Base-by-base conservation (phyloP, 257 asterid genomes). In the Salvia miltiorrhiza region DNA sequence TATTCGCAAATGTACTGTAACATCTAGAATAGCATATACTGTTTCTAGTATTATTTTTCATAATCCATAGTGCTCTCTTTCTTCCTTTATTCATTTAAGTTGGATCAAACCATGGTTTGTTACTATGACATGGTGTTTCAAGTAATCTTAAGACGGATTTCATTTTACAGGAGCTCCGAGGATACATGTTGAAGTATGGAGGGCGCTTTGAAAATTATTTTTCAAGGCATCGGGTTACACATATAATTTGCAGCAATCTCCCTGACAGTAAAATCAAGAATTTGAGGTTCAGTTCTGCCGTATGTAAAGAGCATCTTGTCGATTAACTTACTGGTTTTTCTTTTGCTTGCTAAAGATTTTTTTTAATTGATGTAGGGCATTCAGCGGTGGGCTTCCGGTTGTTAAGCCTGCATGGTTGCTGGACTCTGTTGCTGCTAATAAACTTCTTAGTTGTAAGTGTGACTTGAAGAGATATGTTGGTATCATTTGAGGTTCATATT, bases 231-330 rank as follows among this genome's bases (percentile, higher is more conserved):
- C 80, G 79, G 35, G 99, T 93, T 10, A 93, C 96, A 52, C 99
- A 93, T 75, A 90, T 93, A 69, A 87, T 93, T 63, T 93, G 99
- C 85, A 85, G 97, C 67, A 90, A 88, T 80, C 97, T 93, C 39
- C 99, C 99, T 37, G 92, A 87, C 75, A 93, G 96, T 65, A 93
- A 93, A 92, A 80, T 90, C 74, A 90, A 90, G 87, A 93, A 90
- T 82, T 82, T 93, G 84, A 90, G 99, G 99, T 90, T 72, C 67
- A 17, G 12, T 30, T 9, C 61, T 45, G 17, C 45, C 19, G 49
- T 70, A 53, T 77, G 19, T 30, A 2, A 19, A 30, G 70, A 73
- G 47, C 45, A 66, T 35, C 43, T 11, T 39, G 40, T 72, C 39
- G 40, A 53, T 30, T 44, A 71, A 64, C 66, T 67, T 41, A 16